Conservation (phyloP, 176 grass and related monocot genomes). For the Triticum aestivum region IWGSC_CS_RefSeq_v2.1 NC_057810.1:496003883-496004382, state of each 20-base stretch:
- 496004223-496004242: not conserved
- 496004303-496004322: not conserved
- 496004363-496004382: not conserved
- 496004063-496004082: not conserved
- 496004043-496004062: not conserved
- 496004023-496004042: not conserved
- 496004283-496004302: not conserved
- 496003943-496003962: not conserved
- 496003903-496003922: not conserved
- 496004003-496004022: constrained; percentile 10
- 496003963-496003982: not conserved
- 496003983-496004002: not conserved
- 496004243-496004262: not conserved
- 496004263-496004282: not conserved
- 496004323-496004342: not conserved
- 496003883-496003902: not conserved
- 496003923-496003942: not conserved
- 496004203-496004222: not conserved
- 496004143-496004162: not conserved
- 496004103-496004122: not conserved
- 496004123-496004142: not conserved
- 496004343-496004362: not conserved
- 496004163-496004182: not conserved
- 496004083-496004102: not conserved
- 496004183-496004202: not conserved